Evolutionary conservation across 1,284 basidiomycete species (phyloP), one percentile per base, ranked within the genome.

Genomic region (Austroboletus novae-zelandiae): DNA sequence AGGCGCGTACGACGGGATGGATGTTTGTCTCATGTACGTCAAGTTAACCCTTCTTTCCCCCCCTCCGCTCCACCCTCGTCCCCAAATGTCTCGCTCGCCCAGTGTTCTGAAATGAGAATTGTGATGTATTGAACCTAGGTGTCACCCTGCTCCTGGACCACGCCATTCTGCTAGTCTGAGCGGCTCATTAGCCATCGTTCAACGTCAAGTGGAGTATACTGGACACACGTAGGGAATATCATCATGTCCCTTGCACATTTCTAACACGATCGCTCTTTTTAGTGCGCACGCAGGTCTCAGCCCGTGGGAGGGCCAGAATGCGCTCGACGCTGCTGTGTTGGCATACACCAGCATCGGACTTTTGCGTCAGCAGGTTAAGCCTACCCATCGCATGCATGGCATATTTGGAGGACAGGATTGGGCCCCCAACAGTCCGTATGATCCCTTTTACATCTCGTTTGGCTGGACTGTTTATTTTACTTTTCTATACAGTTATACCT

Each of bases 281-380:
- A 83, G 83, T 9, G 81, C 84, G 11, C 86, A 88, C 61, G 86
- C 86, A 1, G 81, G 78, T 30, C 74, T 83, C 17, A 83, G 83
- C 9, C 86, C 83, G 25, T 88, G 85, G 85, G 83, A 88, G 61
- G 89, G 85, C 6, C 74, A 72, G 57, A 91, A 91, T 57, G 87
- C 89, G 1, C 74, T 89, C 14, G 88, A 90, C 61, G 89, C 88
- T 3, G 88, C 84, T 5, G 83, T 88, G 9, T 73, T 86, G 7
- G 84, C 83, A 17, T 91, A 90, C 65, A 81, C 75, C 50, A 83
- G 80, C 54, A 77, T 91, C 30, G 81, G 84, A 2, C 79, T 79
- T 3, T 73, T 91, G 23, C 78, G 89, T 14, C 89, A 92, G 65
- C 88, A 91, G 59, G 74, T 86, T 20, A 72, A 74, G 43, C 82